Conservation (phyloP, 352 stramenopile genomes). For the Globisporangium rhizosaccharum region DNA sequence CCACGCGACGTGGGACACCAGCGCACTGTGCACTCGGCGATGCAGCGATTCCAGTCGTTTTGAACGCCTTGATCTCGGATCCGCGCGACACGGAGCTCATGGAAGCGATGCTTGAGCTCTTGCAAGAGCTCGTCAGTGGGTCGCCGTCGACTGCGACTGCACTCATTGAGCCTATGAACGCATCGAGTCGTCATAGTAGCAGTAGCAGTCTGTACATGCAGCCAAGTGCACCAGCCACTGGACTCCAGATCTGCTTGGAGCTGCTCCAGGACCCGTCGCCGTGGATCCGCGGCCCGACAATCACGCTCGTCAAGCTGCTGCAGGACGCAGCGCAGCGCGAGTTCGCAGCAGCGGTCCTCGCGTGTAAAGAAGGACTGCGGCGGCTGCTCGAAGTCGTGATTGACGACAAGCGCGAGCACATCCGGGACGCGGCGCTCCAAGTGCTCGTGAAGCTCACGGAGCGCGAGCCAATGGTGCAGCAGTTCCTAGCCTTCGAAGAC, state of each 20-base stretch:
- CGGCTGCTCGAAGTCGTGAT: slow-evolving; percentile 64
- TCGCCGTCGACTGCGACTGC: slow-evolving; percentile 28
- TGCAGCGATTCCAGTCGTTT: slow-evolving; percentile 39
- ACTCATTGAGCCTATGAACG: slow-evolving; percentile 26
- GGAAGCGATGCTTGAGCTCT: slow-evolving; percentile 74
- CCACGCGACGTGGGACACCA: slow-evolving; percentile 5
- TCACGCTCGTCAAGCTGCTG: slow-evolving; percentile 48
- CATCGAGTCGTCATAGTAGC: not conserved
- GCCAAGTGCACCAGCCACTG: slow-evolving; percentile 20
- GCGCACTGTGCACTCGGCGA: slow-evolving; percentile 38
- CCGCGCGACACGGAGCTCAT: slow-evolving; percentile 81
- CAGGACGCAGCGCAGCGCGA: slow-evolving; percentile 45
- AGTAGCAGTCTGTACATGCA: slow-evolving; percentile 1
- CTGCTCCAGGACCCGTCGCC: slow-evolving; percentile 74
- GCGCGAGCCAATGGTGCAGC: slow-evolving; percentile 64
- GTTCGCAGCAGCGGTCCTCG: slow-evolving; percentile 44
- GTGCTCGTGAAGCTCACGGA: slow-evolving; percentile 66
- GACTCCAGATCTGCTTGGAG: slow-evolving; percentile 57
- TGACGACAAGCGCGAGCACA: slow-evolving; percentile 75
- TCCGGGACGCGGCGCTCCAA: slow-evolving; percentile 66
- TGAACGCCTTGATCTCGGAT: slow-evolving; percentile 64
- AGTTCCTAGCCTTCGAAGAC: slow-evolving; percentile 81
- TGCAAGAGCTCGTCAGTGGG: slow-evolving; percentile 46
- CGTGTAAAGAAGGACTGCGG: slow-evolving; percentile 65
- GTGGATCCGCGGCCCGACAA: slow-evolving; percentile 70